Base-by-base conservation (phyloP, 768 basidiomycete species). In the Rickenella mellea region DNA sequence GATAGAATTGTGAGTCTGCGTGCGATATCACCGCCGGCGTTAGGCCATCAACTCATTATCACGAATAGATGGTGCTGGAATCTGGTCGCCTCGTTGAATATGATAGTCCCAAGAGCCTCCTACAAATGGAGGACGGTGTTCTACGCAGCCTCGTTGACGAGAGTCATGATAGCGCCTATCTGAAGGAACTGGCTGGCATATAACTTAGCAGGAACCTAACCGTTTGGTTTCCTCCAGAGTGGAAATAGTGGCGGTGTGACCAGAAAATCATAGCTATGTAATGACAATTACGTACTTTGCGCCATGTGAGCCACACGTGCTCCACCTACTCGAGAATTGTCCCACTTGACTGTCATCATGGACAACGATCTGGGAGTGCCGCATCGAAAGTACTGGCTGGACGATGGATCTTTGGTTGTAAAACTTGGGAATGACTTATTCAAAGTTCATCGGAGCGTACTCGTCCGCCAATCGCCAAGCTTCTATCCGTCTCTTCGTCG, bases 361-460 rank as follows among this genome's bases (percentile, higher is more conserved):
- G n/a, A n/a, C n/a, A n/a, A n/a, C n/a, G n/a, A n/a, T n/a, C n/a
- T n/a, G n/a, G n/a, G n/a, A n/a, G n/a, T n/a, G n/a, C n/a, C n/a
- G n/a, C 76, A 81, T 53, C 66, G 70, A 1, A 57, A 59, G 19
- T 80, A 73, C 54, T 84, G 80, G 80, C 75, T 83, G 48, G 66
- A 76, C 26, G 81, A 84, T 51, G 83, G 76, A 45, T 74, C 74
- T 15, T 54, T 81, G 10, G 57, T 79, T 24, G 52, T 84, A 27
- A 62, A 61, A 45, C 60, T 71, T 27, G 56, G 66, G 45, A 54
- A 63, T 17, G 54, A 66, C 20, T 50, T 65, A 19, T 86, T 78
- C 66, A 78, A 68, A 51, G 60, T 85, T 26, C 80, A 83, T 51
- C 58, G 58, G 27, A 62, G 67, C 3, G 54, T 83, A 6, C 55